Base-by-base conservation (phyloP, 2,329 filamentous ascomycete species). In the Pseudogymnoascus verrucosus region DNA sequence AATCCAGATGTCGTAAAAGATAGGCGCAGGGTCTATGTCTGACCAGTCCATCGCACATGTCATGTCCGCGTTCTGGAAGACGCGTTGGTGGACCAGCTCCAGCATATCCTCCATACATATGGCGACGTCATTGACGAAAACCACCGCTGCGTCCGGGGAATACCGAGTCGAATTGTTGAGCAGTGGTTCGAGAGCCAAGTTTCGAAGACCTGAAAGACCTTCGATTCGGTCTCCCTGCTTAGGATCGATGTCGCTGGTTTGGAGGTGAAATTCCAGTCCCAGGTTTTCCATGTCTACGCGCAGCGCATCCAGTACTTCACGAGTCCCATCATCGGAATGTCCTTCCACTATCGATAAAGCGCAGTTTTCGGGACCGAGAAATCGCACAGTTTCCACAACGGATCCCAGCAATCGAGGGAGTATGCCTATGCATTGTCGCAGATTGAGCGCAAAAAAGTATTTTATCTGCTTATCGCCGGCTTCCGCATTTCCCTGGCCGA, bases 11-110 rank as follows among this genome's bases (percentile, higher is more conserved):
- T 86, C 82, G 68, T 85, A 84, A 67, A 86, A 86, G 0, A 77
- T 80, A 0, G 79, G 78, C 1, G 79, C 72, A 0, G 61, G 62
- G 0, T 75, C 78, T 5, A 75, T 71, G 57, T 78, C 79, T 0
- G 76, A 78, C 82, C 83, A 87, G 70, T 87, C 84, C 77, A 87
- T 80, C 5, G 76, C 82, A 67, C 83, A 87, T 0, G 78, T 80
- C 79, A 84, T 84, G 69, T 82, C 79, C 6, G 82, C 83, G 1
- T 70, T 72, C 39, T 81, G 80, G 2, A 67, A 67, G 5, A 65
- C 67, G 26, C 76, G 78, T 70, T 86, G 82, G 66, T 81, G 76
- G 1, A 79, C 69, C 1, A 86, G 73, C 70, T 86, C 84, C 3
- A 87, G 75, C n/a, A 87, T 77, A 65, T 87, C 83, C 40, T 85